Conservation (phyloP, 78 protist genomes). For the Isochrysis galbana region DNA sequence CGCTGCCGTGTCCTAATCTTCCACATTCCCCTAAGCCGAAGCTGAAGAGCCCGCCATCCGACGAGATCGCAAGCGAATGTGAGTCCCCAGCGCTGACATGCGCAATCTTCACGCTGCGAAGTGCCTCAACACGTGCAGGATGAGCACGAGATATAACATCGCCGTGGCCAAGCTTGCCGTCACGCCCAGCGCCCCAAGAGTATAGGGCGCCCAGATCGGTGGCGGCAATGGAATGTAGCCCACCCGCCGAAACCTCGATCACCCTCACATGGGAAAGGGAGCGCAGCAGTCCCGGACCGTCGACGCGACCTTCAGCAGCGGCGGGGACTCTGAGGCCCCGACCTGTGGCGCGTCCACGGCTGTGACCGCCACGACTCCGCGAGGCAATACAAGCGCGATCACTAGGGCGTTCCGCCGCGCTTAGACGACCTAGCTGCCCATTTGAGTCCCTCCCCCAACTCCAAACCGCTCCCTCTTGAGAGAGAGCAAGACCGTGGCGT, state of each 20-base stretch:
- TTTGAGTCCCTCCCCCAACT: background rate
- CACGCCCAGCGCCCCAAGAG: background rate
- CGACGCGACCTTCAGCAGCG: too few relatives aligned
- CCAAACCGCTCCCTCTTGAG: background rate
- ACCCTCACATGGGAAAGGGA: background rate
- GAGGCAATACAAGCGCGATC: too few relatives aligned
- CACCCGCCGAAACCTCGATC: background rate
- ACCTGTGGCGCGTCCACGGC: too few relatives aligned
- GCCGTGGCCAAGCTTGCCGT: background rate
- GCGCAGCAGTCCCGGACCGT: background rate
- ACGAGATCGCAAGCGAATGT: background rate
- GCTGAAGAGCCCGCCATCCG: background rate
- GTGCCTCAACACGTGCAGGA: background rate
- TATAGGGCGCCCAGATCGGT: background rate
- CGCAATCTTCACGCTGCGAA: background rate
- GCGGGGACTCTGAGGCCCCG: too few relatives aligned
- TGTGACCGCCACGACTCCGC: too few relatives aligned
- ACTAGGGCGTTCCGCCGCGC: too few relatives aligned
- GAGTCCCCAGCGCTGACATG: background rate
- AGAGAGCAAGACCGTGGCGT: background rate
- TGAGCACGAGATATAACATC: background rate
- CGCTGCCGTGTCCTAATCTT: background rate
- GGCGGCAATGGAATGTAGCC: background rate
- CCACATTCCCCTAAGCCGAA: background rate
- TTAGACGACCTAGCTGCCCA: background rate